Conservation (phyloP, 2,329 filamentous ascomycete species). For the Xylaria digitata region DNA sequence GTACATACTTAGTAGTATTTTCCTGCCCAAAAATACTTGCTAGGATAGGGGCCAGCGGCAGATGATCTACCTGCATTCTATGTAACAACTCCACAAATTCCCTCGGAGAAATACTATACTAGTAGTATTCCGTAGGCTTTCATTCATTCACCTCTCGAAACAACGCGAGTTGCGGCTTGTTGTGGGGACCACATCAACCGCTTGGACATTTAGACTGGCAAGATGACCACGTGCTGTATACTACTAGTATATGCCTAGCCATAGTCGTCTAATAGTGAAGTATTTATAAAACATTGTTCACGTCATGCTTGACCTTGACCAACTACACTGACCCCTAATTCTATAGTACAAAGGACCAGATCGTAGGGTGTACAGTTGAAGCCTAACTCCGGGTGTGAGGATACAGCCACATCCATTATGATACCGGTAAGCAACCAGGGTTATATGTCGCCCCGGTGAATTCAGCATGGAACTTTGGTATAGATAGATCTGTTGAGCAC, state of each 20-base stretch:
- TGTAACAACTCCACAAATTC: slow-evolving; percentile 20
- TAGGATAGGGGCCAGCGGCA: slow-evolving; percentile 16
- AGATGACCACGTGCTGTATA: background rate
- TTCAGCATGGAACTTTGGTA: background rate
- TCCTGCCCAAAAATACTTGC: slow-evolving; percentile 11
- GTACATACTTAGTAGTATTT: slow-evolving; percentile 11
- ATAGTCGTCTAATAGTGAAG: background rate
- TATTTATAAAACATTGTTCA: slow-evolving; percentile 1
- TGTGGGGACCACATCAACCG: slow-evolving; percentile 3
- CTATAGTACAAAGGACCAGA: background rate
- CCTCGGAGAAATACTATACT: slow-evolving; percentile 20
- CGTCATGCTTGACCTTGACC: slow-evolving; percentile 8
- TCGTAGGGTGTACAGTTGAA: slow-evolving; percentile 2
- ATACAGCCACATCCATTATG: slow-evolving; percentile 7
- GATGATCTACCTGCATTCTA: slow-evolving; percentile 6
- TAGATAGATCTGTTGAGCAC: too few relatives aligned
- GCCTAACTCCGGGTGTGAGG: slow-evolving; percentile 12
- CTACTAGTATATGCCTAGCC: background rate
- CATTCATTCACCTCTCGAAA: background rate
- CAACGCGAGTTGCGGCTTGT: background rate
- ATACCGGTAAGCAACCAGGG: background rate
- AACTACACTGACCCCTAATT: background rate
- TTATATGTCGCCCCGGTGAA: background rate
- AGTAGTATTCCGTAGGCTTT: slow-evolving; percentile 3
- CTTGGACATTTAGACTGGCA: background rate